Evolutionary conservation across 2,329 filamentous ascomycete species (phyloP).

Genomic region (Leptosphaerulina australis): DNA sequence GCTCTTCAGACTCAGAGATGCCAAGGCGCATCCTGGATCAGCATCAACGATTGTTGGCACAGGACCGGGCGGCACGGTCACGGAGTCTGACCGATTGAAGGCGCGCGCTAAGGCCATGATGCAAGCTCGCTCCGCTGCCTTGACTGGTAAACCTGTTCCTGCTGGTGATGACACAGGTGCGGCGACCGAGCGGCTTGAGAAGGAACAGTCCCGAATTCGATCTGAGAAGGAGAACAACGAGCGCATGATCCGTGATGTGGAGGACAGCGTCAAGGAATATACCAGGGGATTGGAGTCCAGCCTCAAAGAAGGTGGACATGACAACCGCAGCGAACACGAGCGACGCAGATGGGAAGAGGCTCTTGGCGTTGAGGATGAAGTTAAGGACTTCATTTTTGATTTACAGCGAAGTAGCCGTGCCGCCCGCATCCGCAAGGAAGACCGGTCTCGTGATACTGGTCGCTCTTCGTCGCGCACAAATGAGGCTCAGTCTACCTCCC

Average conservation of each 20-base stretch:
- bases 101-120: constrained; percentile 97
- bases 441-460: constrained; percentile 40
- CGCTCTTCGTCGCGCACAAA: constrained; percentile 52
- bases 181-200: constrained; percentile 83
- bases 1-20: constrained; percentile 90
- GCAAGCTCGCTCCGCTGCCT: constrained; percentile 92
- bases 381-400: constrained; percentile 97
- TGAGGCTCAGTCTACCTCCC: constrained; percentile 43
- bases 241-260: constrained; percentile 93
- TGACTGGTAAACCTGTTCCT: constrained; percentile 81
- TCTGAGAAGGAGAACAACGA: constrained; percentile 93
- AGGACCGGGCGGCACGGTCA: constrained; percentile 86
- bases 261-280: constrained; percentile 93
- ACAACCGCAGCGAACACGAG: constrained; percentile 84
- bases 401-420: constrained; percentile 85
- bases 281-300: constrained; percentile 82
- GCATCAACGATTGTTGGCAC: constrained; percentile 85
- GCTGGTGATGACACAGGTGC: constrained; percentile 75
- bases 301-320: constrained; percentile 79
- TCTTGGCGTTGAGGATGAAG: constrained; percentile 92
- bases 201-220: constrained; percentile 80
- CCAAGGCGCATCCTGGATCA: constrained; percentile 85
- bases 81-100: constrained; percentile 92
- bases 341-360: constrained; percentile 93
- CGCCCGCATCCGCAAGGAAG: constrained; percentile 69